These are phyloP conservation scores for Hyphodiscus sp. DNA, from an alignment of 2,329 filamentous ascomycete species.

Conservation along the genomic window DNA sequence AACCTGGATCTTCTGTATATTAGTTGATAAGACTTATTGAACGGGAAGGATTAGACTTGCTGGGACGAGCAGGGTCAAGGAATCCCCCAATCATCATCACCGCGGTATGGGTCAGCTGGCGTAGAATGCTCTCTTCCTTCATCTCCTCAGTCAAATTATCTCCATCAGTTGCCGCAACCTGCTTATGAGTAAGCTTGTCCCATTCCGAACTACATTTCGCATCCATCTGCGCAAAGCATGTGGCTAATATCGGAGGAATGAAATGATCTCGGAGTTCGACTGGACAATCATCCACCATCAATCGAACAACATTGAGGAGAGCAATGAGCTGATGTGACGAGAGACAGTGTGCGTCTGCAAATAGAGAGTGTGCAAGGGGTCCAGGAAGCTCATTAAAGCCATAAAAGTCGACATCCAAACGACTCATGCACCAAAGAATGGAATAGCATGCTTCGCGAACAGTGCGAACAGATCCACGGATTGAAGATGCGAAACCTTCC, in stretches of 20 bases:
- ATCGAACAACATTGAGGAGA: slow-evolving; percentile 80
- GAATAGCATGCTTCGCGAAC: slow-evolving; percentile 92
- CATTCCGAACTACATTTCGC: slow-evolving; percentile 82
- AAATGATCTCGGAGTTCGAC: slow-evolving; percentile 71
- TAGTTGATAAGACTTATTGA: not conserved
- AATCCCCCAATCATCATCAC: slow-evolving; percentile 89
- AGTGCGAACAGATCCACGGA: slow-evolving; percentile 80
- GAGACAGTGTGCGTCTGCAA: slow-evolving; percentile 72
- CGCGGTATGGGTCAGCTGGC: slow-evolving; percentile 86
- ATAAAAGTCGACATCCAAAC: slow-evolving; percentile 83
- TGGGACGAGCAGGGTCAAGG: slow-evolving; percentile 66
- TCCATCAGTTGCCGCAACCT: slow-evolving; percentile 56
- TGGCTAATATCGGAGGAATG: slow-evolving; percentile 73
- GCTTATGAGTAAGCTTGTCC: slow-evolving; percentile 64
- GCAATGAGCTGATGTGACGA: slow-evolving; percentile 92
- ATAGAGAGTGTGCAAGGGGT: slow-evolving; percentile 77
- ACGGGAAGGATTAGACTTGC: slow-evolving; percentile 37
- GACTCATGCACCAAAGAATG: slow-evolving; percentile 88
- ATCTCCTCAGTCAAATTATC: slow-evolving; percentile 90
- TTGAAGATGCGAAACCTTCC: slow-evolving; percentile 89
- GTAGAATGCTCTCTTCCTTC: slow-evolving; percentile 93
- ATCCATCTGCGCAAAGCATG: slow-evolving; percentile 81
- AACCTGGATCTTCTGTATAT: slow-evolving; percentile 12
- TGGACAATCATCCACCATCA: slow-evolving; percentile 88
- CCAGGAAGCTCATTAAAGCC: slow-evolving; percentile 77